Base-by-base conservation (phyloP, 176 grass and related monocot genomes). In the Oryza meridionalis region DNA sequence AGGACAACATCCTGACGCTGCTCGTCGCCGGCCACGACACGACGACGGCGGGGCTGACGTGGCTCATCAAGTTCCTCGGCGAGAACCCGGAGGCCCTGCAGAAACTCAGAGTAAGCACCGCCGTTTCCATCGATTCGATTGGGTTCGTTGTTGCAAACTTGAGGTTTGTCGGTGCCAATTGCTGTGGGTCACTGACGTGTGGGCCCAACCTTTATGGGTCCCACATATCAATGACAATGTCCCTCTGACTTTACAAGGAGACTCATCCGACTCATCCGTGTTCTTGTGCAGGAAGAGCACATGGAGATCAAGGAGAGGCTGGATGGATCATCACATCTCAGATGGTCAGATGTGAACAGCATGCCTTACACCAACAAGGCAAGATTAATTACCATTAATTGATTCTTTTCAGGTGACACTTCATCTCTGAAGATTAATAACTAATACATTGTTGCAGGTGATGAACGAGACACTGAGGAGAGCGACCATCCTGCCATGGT, bases 1-100 rank as follows among this genome's bases (percentile, higher is more conserved):
- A 94, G 80, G 92, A 94, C 80, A 94, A 94, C 86, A 89, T 94
- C 58, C 77, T 91, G 11, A 94, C 92, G 1, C 88, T 94, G 62
- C 92, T 94, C 0, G 86, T 94, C 13, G 92, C 92, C 32, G 92
- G 92, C 2, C 92, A 94, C 29, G 89, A 94, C 84, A 94, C 92
- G 0, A 94, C 92, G 5, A 89, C 92, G 5, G 92, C 92, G 0
- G 89, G 86, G 0, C 86, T 91, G 21, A 94, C 92, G 0, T 94
- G 92, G 92, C 76, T 91, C 61, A 17, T 89, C 84, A 94, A 94
- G 86, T 94, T 94, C 89, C 80, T 91, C n/a, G 92, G 83, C 0
- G 92, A 94, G 11, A 94, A 94, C 84, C 89, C 86, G 0, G 40
- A 70, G 1, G 83, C 78, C 49, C 83, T 89, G 7, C 61, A 81